Evolutionary conservation across 2,329 filamentous ascomycete species (phyloP).

Genomic region (Coleophoma cylindrospora): DNA sequence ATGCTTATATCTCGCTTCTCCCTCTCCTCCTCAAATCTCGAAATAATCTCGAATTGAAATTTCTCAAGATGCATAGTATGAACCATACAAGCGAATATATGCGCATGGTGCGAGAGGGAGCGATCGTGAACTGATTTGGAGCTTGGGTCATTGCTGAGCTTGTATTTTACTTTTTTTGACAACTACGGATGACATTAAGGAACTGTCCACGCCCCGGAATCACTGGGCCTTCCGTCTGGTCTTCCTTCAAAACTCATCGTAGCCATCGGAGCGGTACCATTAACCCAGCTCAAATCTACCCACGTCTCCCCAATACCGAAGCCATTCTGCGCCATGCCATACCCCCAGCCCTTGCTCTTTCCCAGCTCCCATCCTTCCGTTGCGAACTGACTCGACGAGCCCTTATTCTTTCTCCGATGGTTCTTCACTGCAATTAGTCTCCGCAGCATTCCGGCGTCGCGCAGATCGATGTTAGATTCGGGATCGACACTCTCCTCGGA

Average conservation of each 20-base stretch:
- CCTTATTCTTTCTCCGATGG: not conserved
- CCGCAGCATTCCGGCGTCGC: constrained; percentile 1
- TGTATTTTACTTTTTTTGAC: not conserved
- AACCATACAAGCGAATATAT: too few species aligned
- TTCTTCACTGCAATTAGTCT: not conserved
- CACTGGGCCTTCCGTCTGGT: not conserved
- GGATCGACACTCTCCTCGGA: constrained; percentile 4
- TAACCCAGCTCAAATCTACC: not conserved
- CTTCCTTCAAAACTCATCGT: not conserved
- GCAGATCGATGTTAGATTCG: not conserved
- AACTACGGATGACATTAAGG: not conserved
- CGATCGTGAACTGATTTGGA: too few species aligned
- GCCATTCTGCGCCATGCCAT: not conserved
- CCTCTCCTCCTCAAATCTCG: too few species aligned
- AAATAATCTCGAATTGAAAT: too few species aligned
- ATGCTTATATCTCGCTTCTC: too few species aligned
- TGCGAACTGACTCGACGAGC: too few species aligned
- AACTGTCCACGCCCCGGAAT: not conserved
- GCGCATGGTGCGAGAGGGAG: too few species aligned
- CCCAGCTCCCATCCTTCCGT: not conserved
- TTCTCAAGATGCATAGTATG: too few species aligned
- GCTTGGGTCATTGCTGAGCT: not conserved
- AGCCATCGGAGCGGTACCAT: not conserved
- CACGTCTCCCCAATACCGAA: not conserved
- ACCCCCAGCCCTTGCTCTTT: not conserved